Evolutionary conservation across 257 asterid genomes (phyloP).

Genomic region (Datura wrightii): DNA sequence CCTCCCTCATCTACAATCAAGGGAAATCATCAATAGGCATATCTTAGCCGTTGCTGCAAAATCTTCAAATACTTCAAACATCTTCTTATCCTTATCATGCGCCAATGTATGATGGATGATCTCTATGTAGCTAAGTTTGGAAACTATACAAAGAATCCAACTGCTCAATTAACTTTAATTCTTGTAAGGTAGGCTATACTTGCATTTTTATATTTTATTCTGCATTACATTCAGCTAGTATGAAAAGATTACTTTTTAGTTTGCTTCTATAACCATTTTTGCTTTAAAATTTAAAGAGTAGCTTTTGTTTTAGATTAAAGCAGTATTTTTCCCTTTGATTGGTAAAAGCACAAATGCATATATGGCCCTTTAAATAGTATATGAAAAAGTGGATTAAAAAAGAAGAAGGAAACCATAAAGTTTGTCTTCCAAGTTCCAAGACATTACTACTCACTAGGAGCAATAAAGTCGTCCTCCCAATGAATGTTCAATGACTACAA

Average conservation of each 20-base stretch:
- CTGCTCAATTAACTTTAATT: conserved; percentile 11
- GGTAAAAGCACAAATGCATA: neutral
- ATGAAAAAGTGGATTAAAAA: neutral
- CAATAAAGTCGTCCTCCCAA: neutral
- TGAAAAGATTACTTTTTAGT: conserved; percentile 21
- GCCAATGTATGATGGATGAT: neutral
- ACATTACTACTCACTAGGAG: neutral
- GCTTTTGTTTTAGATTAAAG: neutral
- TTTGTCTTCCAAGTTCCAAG: neutral
- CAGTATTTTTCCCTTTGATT: conserved; percentile 6
- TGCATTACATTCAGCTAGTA: conserved; percentile 2
- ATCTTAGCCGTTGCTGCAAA: neutral
- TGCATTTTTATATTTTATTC: conserved; percentile 2
- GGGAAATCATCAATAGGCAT: neutral
- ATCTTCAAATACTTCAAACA: neutral
- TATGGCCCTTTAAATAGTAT: neutral
- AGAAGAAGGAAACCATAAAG: neutral
- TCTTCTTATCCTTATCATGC: neutral
- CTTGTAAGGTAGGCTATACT: conserved; percentile 17
- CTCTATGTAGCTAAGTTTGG: neutral
- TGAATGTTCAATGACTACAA: neutral
- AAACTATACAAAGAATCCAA: neutral
- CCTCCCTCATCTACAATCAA: conserved; percentile 18
- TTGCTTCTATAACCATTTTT: neutral
- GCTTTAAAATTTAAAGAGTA: neutral